Conservation (phyloP, 1,284 basidiomycete genomes). For the Nidula niveotomentosa region DNA sequence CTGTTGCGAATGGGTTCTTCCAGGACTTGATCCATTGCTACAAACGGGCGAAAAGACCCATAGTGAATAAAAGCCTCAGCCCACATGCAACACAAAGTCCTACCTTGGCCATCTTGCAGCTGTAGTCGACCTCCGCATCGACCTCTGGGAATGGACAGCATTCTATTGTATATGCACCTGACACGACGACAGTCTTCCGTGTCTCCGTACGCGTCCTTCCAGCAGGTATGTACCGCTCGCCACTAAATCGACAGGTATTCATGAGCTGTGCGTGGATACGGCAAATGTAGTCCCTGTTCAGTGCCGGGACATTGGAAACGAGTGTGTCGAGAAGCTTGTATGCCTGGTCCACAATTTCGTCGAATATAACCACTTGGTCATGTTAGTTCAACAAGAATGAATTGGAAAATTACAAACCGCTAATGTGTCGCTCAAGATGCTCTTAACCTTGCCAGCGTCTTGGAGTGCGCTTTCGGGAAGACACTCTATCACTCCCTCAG, state of each 20-base stretch:
- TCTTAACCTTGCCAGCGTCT: conserved; percentile 17
- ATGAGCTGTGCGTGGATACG: conserved; percentile 22
- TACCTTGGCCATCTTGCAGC: conserved; percentile 39
- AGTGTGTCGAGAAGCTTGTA: conserved; percentile 8
- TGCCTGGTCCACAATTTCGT: too few relatives aligned
- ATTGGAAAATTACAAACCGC: conserved; percentile 14
- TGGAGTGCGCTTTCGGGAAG: conserved; percentile 18
- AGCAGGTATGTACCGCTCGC: conserved; percentile 25
- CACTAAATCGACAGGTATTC: conserved; percentile 21
- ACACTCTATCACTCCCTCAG: conserved; percentile 12
- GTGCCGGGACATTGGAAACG: conserved; percentile 5
- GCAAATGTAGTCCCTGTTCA: conserved; percentile 14
- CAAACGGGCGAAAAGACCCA: background rate
- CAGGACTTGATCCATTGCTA: conserved; percentile 23
- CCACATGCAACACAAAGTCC: conserved; percentile 5
- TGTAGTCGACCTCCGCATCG: conserved; percentile 37
- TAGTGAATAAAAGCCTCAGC: background rate
- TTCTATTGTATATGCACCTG: conserved; percentile 28
- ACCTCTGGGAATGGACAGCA: conserved; percentile 36
- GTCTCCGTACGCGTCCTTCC: conserved; percentile 34
- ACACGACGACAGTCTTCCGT: conserved; percentile 31
- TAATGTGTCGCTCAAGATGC: conserved; percentile 22
- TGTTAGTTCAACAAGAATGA: too few relatives aligned
- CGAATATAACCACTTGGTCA: too few relatives aligned
- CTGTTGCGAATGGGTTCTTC: conserved; percentile 39